phyloP scores from a whole-genome alignment of 2,329 filamentous ascomycete species.

The Grosmannia penicillata region DNA sequence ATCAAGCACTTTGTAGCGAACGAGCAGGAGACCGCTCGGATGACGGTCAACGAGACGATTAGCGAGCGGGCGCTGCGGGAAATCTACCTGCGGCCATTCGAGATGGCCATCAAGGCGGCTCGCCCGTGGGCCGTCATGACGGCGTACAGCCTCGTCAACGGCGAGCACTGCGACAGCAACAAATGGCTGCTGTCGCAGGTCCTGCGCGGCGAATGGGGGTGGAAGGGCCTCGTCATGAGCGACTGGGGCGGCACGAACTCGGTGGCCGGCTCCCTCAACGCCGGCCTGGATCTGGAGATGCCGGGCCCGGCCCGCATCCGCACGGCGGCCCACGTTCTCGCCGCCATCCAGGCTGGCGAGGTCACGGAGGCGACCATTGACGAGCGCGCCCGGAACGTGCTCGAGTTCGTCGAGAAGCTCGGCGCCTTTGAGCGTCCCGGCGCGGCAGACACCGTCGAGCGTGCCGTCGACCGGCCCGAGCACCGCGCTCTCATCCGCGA shows the following conservation, averaged over 20 bases:
- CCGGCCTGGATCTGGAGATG: slow-evolving; percentile 44
- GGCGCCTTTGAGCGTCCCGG: slow-evolving; percentile 47
- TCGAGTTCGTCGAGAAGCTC: slow-evolving; percentile 45
- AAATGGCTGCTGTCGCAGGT: slow-evolving; percentile 38
- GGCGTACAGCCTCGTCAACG: slow-evolving; percentile 54
- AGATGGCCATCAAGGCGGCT: slow-evolving; percentile 55
- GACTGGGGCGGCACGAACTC: slow-evolving; percentile 47
- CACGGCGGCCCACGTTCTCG: slow-evolving; percentile 37
- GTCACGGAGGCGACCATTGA: slow-evolving; percentile 36
- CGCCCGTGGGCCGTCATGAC: slow-evolving; percentile 58
- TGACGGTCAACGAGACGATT: slow-evolving; percentile 49
- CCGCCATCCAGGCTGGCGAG: slow-evolving; percentile 32
- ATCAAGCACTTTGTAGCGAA: slow-evolving; percentile 69
- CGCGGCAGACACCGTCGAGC: slow-evolving; percentile 39
- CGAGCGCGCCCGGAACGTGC: slow-evolving; percentile 41
- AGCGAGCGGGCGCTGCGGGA: slow-evolving; percentile 52
- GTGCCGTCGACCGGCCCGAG: slow-evolving; percentile 39
- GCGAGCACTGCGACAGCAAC: slow-evolving; percentile 44
- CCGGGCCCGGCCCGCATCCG: slow-evolving; percentile 40
- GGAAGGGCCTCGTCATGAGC: slow-evolving; percentile 45
- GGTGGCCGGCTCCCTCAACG: slow-evolving; percentile 36
- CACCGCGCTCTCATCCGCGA: slow-evolving; percentile 45
- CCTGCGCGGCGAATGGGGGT: slow-evolving; percentile 46
- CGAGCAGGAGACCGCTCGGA: slow-evolving; percentile 54
- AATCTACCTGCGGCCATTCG: slow-evolving; percentile 60